A percentile compares a stretch with the other conserved stretches of the same genome.
These are phyloP conservation scores for Lobosporangium transversale DNA, from an alignment of 192 early-diverging fungal genomes.

Conservation along the genomic window DNA sequence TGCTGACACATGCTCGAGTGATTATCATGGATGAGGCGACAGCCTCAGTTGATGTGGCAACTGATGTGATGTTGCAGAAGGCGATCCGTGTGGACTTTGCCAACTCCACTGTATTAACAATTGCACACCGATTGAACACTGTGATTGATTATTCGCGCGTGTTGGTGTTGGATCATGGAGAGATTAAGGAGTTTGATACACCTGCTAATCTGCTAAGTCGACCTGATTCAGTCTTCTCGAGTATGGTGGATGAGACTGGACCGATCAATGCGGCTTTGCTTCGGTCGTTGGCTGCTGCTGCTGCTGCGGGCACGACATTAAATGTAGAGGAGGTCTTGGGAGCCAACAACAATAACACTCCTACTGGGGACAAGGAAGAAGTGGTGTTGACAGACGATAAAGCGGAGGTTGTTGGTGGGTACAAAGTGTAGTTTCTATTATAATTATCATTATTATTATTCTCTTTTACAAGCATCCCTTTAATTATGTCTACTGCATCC, in stretches of 20 bases:
- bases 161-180: slow-evolving; percentile 55
- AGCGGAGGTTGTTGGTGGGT: slow-evolving; percentile 5
- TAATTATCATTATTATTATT: too few species aligned
- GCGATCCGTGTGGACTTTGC: slow-evolving; percentile 65
- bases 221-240: slow-evolving; percentile 58
- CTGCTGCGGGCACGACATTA: slow-evolving; percentile 27
- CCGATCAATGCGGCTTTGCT: slow-evolving; percentile 67
- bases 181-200: slow-evolving; percentile 60
- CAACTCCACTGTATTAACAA: slow-evolving; percentile 65
- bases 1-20: slow-evolving; percentile 71
- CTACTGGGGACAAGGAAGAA: slow-evolving; percentile 21
- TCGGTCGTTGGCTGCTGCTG: slow-evolving; percentile 56
- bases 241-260: slow-evolving; percentile 78
- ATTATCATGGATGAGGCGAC: slow-evolving; percentile 65
- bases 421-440: slow-evolving; percentile 3
- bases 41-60: slow-evolving; percentile 70
- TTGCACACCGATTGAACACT: slow-evolving; percentile 69
- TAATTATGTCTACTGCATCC: too few species aligned
- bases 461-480: too few species aligned
- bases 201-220: slow-evolving; percentile 60
- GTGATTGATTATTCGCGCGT: slow-evolving; percentile 56
- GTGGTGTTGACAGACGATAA: slow-evolving; percentile 7
- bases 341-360: background rate
- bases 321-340: slow-evolving; percentile 31
- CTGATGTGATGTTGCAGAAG: slow-evolving; percentile 73